Base-by-base conservation (phyloP, 169 alveolate species). In the Plasmodium malariae region DNA sequence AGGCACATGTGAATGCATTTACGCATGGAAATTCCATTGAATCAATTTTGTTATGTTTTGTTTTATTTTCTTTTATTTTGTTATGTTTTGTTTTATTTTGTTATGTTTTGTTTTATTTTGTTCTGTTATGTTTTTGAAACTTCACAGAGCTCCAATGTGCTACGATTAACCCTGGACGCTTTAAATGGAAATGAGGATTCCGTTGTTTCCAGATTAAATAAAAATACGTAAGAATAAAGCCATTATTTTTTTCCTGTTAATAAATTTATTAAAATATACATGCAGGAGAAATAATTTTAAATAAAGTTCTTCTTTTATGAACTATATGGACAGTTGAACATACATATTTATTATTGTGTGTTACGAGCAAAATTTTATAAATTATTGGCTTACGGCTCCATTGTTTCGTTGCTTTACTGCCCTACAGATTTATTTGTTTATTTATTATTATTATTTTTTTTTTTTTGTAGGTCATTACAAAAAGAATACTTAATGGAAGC, bases 381-480 rank as follows among this genome's bases (percentile, higher is more conserved):
- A n/a, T n/a, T n/a, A n/a, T n/a, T n/a, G n/a, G n/a, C n/a, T n/a
- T n/a, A n/a, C n/a, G n/a, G n/a, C n/a, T n/a, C n/a, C n/a, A n/a
- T n/a, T n/a, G n/a, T n/a, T n/a, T n/a, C n/a, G n/a, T n/a, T n/a
- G n/a, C n/a, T n/a, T n/a, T n/a, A n/a, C n/a, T n/a, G n/a, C n/a
- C n/a, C n/a, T n/a, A n/a, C n/a, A n/a, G n/a, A n/a, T n/a, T n/a
- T n/a, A n/a, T n/a, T n/a, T n/a, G n/a, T n/a, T n/a, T n/a, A n/a
- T n/a, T n/a, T n/a, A n/a, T n/a, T n/a, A n/a, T n/a, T n/a, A 71
- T 26, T 14, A 17, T 71, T 45, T 70, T 19, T 17, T 43, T 12
- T 37, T 67, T 36, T 67, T 67, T 57, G 71, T 14, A 73, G 87
- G 62, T n/a, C 70, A 26, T 36, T 73, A 37, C 87, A 73, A 54